Base-by-base conservation (phyloP, 2,329 filamentous ascomycete genomes). In the Blumeria graminis region DNA sequence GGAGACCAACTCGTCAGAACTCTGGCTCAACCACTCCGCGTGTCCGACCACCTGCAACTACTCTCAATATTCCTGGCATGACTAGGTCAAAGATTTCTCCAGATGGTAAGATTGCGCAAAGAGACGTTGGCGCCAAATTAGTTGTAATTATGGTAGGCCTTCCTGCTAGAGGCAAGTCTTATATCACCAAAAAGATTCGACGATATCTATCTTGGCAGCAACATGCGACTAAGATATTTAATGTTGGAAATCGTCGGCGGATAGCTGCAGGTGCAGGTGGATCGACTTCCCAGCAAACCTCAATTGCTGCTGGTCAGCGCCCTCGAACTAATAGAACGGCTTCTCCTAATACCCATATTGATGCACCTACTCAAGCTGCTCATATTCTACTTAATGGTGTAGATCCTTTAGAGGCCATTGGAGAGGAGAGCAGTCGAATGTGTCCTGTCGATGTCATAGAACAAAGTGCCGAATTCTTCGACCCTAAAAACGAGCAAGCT, bases 111-210 rank as follows among this genome's bases (percentile, higher is more conserved):
- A 98, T 98, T 63, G 84, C 92, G 56, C 82, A 90, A 66, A 78
- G 90, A 65, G 92, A 98, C 75, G 85, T 98, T 54, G 92, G 89
- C 54, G 85, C 92, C 43, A 98, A 98, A 74, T 75, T 98, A 60
- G 87, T 96, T 66, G 94, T 98, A 64, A 81, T 98, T 68, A 98
- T 98, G 92, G 92, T 98, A 59, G 92, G 92, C 60, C 72, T 98
- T 63, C 92, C 92, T 2, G 92, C 92, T 9, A 77, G 92, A 64
- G 92, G 92, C 67, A 98, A 98, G 72, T 95, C 89, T 56, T 98
- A 98, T 70, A 94, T 98, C 65, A 96, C 92, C 59, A 96, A 96
- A 74, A 98, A 98, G 72, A 78, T 98, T 60, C 85, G 92, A 58
- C 79, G 92, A 59, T 98, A 96, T 67, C 72, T 98, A 55, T 90